phyloP scores from a whole-genome alignment of 148 eudicot species.

The Pharnaceum exiguum region DNA sequence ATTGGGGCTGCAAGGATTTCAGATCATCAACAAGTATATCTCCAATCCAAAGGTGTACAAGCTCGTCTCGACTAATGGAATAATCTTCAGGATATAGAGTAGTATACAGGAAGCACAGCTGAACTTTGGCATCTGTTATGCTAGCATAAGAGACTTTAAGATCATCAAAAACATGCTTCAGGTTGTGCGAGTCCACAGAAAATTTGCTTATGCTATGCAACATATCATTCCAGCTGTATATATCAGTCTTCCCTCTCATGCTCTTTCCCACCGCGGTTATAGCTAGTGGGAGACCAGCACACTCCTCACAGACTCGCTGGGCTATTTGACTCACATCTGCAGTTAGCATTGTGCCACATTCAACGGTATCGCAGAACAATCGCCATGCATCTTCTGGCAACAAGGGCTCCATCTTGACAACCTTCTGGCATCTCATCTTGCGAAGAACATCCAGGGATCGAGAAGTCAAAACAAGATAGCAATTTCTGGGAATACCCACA shows the following conservation, averaged over 20 bases:
- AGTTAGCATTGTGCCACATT: background rate
- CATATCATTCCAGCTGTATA: slow-evolving; percentile 4
- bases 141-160: slow-evolving; percentile 11
- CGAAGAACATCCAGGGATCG: slow-evolving; percentile 13
- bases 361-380: slow-evolving; percentile 3
- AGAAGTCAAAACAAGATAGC: slow-evolving; percentile 10
- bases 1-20: slow-evolving; percentile 12
- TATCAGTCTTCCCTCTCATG: slow-evolving; percentile 3
- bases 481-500: slow-evolving; percentile 18
- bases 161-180: background rate
- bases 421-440: slow-evolving; percentile 11
- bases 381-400: slow-evolving; percentile 9
- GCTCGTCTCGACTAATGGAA: slow-evolving; percentile 9
- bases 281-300: slow-evolving; percentile 23
- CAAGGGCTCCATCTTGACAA: slow-evolving; percentile 9
- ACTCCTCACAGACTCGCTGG: background rate
- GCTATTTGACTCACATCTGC: background rate
- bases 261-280: slow-evolving; percentile 2
- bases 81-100: slow-evolving; percentile 14
- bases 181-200: background rate
- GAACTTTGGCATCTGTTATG: background rate
- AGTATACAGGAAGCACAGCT: slow-evolving; percentile 11
- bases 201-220: background rate
- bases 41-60: slow-evolving; percentile 19
- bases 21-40: slow-evolving; percentile 13